These are phyloP conservation scores for Dryas integrifolia DNA, from an alignment of 331 rosid genomes.

Conservation along the genomic window DNA sequence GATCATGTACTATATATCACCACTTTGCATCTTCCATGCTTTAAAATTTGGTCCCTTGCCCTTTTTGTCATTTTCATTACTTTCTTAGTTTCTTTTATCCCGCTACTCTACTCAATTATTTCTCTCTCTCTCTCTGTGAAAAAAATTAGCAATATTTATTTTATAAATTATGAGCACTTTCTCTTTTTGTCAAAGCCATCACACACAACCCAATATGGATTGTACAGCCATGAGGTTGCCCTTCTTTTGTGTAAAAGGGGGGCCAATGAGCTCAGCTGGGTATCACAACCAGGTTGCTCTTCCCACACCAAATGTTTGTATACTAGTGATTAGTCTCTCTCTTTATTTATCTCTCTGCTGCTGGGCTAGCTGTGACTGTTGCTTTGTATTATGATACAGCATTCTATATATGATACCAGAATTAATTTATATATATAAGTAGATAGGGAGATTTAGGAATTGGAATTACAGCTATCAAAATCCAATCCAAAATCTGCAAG, in stretches of 20 bases:
- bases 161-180: conserved; percentile 15
- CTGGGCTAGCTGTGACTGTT: background rate
- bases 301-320: no score
- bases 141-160: background rate
- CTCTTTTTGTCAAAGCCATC: conserved; percentile 34
- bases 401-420: background rate
- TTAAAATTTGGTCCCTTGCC: conserved; percentile 15
- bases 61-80: conserved; percentile 38
- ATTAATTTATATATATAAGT: background rate
- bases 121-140: background rate
- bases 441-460: background rate
- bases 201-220: conserved; percentile 28
- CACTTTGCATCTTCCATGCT: conserved; percentile 21
- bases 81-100: conserved; percentile 8
- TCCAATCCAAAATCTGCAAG: background rate
- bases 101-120: background rate
- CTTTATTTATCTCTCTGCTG: background rate
- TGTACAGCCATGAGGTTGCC: conserved; percentile 32
- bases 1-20: conserved; percentile 23
- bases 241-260: conserved; percentile 6
- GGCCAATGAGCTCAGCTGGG: conserved; percentile 24
- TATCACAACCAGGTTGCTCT: conserved; percentile 14
- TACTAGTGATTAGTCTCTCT: no score
- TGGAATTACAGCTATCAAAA: conserved; percentile 13
- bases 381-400: background rate